Conservation (phyloP, 805 yeast genomes). For the Dipodascus albidus region DNA sequence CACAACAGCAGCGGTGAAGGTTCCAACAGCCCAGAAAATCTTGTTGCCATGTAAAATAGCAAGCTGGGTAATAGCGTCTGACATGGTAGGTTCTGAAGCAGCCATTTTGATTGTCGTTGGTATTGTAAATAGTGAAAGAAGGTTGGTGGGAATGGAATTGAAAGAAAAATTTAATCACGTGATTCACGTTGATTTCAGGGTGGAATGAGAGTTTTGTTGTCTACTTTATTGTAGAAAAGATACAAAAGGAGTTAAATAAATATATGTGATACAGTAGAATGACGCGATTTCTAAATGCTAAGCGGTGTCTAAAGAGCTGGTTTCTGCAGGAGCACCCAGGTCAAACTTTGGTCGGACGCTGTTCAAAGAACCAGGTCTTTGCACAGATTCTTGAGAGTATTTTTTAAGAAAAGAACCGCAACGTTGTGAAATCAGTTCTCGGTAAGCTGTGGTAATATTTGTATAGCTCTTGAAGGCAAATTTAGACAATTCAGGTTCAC, state of each 20-base stretch:
- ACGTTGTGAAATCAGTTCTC: background rate
- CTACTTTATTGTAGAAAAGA: too few species aligned
- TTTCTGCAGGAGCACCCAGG: background rate
- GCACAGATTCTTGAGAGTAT: background rate
- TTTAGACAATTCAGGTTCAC: background rate
- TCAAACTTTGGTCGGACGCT: background rate
- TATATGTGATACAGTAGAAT: too few species aligned
- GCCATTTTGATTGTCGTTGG: background rate
- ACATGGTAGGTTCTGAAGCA: background rate
- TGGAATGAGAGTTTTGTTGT: too few species aligned
- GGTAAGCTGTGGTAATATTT: background rate
- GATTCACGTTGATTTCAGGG: too few species aligned
- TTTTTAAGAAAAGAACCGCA: background rate
- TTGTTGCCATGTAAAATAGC: background rate
- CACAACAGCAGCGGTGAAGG: slow-evolving; percentile 22
- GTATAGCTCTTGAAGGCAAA: background rate
- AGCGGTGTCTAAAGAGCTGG: background rate
- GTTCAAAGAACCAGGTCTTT: background rate
- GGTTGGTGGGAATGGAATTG: too few species aligned
- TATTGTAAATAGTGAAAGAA: too few species aligned
- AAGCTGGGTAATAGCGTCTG: background rate
- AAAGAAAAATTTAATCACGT: too few species aligned
- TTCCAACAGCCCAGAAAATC: slow-evolving; percentile 2
- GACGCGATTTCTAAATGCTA: too few species aligned
- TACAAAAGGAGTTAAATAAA: too few species aligned